Conservation (phyloP, 2,329 filamentous ascomycete genomes). For the Nigrospora oryzae region DNA sequence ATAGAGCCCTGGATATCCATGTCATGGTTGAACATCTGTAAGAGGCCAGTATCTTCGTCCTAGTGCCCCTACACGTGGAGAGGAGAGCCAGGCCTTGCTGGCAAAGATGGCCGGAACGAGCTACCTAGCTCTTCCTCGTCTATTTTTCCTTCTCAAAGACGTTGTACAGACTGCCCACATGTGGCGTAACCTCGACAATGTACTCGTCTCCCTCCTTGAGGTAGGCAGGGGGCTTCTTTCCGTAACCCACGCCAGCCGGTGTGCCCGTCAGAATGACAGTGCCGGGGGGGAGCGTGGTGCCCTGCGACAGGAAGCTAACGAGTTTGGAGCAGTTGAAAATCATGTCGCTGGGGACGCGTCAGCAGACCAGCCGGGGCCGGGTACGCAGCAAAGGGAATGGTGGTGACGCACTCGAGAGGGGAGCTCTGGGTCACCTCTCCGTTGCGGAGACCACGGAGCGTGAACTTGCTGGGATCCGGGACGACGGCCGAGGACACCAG, state of each 20-base stretch:
- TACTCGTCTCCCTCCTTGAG: conserved; percentile 31
- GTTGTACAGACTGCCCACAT: conserved; percentile 33
- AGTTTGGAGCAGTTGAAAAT: conserved; percentile 18
- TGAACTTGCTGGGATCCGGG: conserved; percentile 29
- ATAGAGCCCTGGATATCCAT: no score
- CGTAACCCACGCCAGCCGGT: conserved; percentile 30
- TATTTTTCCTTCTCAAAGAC: conserved; percentile 27
- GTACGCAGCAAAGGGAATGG: no score
- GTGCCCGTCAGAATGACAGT: conserved; percentile 35
- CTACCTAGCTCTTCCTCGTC: neutral
- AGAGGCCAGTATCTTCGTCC: no score
- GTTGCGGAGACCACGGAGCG: conserved; percentile 37
- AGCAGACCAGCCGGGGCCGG: no score
- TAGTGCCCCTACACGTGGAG: no score
- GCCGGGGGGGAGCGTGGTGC: conserved; percentile 30
- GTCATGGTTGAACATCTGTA: no score
- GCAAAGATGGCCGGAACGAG: no score
- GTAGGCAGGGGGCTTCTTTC: conserved; percentile 25
- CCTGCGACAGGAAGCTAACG: conserved; percentile 32
- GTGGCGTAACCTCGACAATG: conserved; percentile 29
- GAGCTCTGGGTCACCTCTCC: conserved; percentile 41
- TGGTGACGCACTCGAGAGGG: conserved; percentile 13
- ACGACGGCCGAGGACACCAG: conserved; percentile 35
- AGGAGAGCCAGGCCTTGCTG: no score
- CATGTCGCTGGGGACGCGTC: conserved; percentile 27